These are phyloP conservation scores for Favolaschia claudopus DNA, from an alignment of 768 basidiomycete species.

Conservation along the genomic window DNA sequence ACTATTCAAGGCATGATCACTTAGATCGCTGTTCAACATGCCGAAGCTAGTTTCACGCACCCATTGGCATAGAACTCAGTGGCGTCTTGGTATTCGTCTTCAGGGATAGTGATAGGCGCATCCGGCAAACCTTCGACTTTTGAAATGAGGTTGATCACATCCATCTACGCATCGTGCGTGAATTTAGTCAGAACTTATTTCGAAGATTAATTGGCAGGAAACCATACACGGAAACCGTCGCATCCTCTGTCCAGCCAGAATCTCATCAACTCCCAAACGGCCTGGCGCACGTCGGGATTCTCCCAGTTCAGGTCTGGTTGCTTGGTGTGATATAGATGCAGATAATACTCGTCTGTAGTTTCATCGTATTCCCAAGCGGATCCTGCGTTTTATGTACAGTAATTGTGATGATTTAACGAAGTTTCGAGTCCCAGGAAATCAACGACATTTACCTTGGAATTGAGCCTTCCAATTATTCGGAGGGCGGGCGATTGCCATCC, in stretches of 20 bases:
- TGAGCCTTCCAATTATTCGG: constrained; percentile 80
- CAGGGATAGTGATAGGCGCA: constrained; percentile 62
- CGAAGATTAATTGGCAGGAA: background rate
- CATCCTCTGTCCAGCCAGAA: constrained; percentile 81
- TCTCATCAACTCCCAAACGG: constrained; percentile 69
- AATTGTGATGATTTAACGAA: background rate
- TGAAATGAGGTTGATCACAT: constrained; percentile 74
- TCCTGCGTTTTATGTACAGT: too few relatives aligned
- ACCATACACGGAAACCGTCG: constrained; percentile 76
- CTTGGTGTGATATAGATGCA: constrained; percentile 70
- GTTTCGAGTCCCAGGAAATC: too few relatives aligned
- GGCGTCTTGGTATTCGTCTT: constrained; percentile 60
- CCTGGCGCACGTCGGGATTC: constrained; percentile 63
- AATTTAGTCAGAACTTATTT: background rate
- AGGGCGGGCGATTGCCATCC: constrained; percentile 59
- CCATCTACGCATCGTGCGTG: constrained; percentile 68
- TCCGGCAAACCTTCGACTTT: constrained; percentile 72
- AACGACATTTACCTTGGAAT: constrained; percentile 65
- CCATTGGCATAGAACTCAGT: constrained; percentile 66
- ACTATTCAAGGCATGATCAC: too few relatives aligned
- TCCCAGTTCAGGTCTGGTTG: constrained; percentile 87
- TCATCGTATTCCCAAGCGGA: constrained; percentile 79
- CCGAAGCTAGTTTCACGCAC: constrained; percentile 43
- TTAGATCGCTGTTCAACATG: too few relatives aligned
- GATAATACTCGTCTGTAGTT: constrained; percentile 71